Evolutionary conservation across 148 eudicot species (phyloP).

Genomic region (Rhododendron molle): DNA sequence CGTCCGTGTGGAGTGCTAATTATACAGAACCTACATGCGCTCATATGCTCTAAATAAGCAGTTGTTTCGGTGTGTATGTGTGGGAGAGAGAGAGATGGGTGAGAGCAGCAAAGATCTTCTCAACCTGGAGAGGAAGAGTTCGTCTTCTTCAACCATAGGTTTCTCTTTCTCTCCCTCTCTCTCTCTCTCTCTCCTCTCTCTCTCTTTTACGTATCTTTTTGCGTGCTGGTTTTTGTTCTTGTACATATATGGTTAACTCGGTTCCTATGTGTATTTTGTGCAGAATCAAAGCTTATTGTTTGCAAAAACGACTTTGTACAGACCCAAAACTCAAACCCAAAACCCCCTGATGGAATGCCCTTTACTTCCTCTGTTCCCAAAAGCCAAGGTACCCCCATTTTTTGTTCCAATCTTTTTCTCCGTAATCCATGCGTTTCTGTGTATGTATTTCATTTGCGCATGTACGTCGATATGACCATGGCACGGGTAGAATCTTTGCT

Average conservation of each 20-base stretch:
- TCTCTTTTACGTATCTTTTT: background rate
- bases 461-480: too few relatives aligned
- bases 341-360: slow-evolving; percentile 32
- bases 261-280: slow-evolving; percentile 2
- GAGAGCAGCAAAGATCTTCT: slow-evolving; percentile 46
- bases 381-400: slow-evolving; percentile 45
- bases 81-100: background rate
- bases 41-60: too few relatives aligned
- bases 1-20: too few relatives aligned
- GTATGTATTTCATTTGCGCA: too few relatives aligned
- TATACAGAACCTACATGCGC: too few relatives aligned
- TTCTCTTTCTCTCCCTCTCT: slow-evolving; percentile 10
- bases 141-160: slow-evolving; percentile 20
- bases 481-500: too few relatives aligned
- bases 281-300: slow-evolving; percentile 53
- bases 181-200: background rate
- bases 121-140: slow-evolving; percentile 34
- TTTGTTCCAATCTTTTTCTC: background rate
- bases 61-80: too few relatives aligned
- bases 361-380: slow-evolving; percentile 38
- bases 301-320: slow-evolving; percentile 26
- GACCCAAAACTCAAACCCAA: slow-evolving; percentile 16
- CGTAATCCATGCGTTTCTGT: too few relatives aligned
- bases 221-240: background rate
- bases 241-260: background rate